Evolutionary conservation across 176 grass and related monocot species (phyloP), one percentile per base, ranked within the genome.

Genomic region (Oryza glumipatula): DNA sequence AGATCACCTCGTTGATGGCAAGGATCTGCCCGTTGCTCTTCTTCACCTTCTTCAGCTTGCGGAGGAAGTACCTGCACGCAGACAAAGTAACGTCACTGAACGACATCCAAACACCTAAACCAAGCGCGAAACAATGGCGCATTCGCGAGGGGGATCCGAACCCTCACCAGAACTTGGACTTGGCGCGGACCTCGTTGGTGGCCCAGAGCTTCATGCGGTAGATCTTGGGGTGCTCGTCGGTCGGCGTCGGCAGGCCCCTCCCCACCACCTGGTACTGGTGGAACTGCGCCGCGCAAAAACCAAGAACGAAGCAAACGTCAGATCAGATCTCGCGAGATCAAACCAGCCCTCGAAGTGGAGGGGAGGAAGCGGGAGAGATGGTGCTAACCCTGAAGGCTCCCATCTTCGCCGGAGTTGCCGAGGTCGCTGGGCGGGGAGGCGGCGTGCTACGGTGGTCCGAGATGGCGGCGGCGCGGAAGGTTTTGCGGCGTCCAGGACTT

Each of bases 201-300:
- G 94, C 89, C 89, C 91, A 96, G 9, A 96, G 91, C 81, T 94
- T 94, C 89, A 97, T 97, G 79, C 89, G 84, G 73, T 85, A 97
- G 76, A 94, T 97, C 87, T 76, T 92, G 14, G 92, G 88, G 43
- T 92, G 88, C 63, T 97, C 94, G 80, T 97, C 85, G 44, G 82
- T 86, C 66, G 82, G 36, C 15, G 89, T 87, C 26, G 94, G 88
- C 30, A 97, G 85, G 4, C 72, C 94, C 41, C 88, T 92, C 47
- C 89, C 89, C 5, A 94, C 92, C 76, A 97, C 89, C 80, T 92
- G 89, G 82, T 94, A 90, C 85, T 92, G 92, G 80, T 92, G 94
- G 80, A 97, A 92, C 94, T 97, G 92, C 68, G 73, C 33, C 56
- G 26, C 74, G 23, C 35, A 81, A 33, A 8, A 33, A 7, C 38